A percentile compares a stretch with the other conserved stretches of the same genome.
Evolutionary conservation across 768 basidiomycete genomes (phyloP).

Genomic region (Lactarius sanguifluus): DNA sequence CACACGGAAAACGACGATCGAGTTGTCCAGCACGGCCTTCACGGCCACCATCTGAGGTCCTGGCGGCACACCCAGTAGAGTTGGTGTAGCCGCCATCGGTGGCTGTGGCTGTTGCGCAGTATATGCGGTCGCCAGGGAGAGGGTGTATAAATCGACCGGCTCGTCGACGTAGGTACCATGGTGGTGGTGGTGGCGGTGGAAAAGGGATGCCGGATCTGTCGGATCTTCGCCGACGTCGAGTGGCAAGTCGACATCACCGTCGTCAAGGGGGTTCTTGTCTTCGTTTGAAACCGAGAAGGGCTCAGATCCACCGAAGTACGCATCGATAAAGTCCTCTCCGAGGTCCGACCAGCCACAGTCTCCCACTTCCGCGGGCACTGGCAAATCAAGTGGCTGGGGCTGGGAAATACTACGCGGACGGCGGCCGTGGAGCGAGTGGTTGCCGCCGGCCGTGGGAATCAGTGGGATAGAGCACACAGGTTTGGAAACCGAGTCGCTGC

Average conservation of each 20-base stretch:
- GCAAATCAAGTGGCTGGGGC: slow-evolving; percentile 26
- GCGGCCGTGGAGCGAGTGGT: slow-evolving; percentile 5
- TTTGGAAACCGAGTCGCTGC: slow-evolving; percentile 3
- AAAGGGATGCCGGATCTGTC: background rate
- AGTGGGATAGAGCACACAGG: background rate
- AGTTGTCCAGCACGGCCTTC: slow-evolving; percentile 63
- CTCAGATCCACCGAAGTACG: slow-evolving; percentile 43
- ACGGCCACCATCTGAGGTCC: slow-evolving; percentile 43
- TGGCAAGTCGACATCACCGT: background rate
- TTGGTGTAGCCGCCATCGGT: slow-evolving; percentile 3
- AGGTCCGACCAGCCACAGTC: slow-evolving; percentile 33
- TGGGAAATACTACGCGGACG: slow-evolving; percentile 24
- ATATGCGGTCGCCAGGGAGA: background rate
- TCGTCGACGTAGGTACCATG: background rate
- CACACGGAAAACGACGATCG: slow-evolving; percentile 62
- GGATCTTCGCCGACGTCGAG: slow-evolving; percentile 7
- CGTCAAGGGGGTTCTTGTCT: background rate
- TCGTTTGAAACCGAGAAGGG: slow-evolving; percentile 4
- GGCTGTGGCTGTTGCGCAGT: slow-evolving; percentile 23
- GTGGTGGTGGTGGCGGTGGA: background rate
- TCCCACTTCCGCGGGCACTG: slow-evolving; percentile 29
- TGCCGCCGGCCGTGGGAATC: background rate
- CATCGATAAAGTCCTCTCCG: slow-evolving; percentile 41
- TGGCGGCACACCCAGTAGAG: slow-evolving; percentile 16
- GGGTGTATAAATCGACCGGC: background rate